These are phyloP conservation scores for Hypoxylon sp. DNA, from an alignment of 2,329 filamentous ascomycete genomes.

Conservation along the genomic window DNA sequence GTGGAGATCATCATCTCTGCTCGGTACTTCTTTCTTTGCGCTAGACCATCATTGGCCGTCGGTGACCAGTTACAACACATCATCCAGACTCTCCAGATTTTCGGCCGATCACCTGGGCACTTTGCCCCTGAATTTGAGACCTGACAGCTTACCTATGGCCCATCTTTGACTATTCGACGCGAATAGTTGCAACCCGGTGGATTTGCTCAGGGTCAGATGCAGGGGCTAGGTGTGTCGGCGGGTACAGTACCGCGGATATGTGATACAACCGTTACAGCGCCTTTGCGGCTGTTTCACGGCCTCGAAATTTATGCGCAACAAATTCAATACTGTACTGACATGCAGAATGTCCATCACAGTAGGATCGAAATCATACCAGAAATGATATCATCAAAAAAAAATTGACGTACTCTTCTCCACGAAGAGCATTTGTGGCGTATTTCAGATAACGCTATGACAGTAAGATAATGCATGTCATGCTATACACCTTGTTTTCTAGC, in stretches of 20 bases:
- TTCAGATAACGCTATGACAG: slow-evolving; percentile 10
- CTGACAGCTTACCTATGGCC: slow-evolving; percentile 13
- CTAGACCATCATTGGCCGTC: slow-evolving; percentile 17
- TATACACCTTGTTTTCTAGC: slow-evolving; percentile 20
- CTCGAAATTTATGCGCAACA: slow-evolving; percentile 39
- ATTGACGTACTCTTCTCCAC: slow-evolving; percentile 21
- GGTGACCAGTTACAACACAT: slow-evolving; percentile 17
- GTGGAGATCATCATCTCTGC: not conserved
- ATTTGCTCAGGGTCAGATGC: slow-evolving; percentile 38
- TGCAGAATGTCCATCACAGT: slow-evolving; percentile 18
- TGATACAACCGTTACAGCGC: slow-evolving; percentile 47
- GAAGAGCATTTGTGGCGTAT: slow-evolving; percentile 22
- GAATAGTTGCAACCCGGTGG: slow-evolving; percentile 32
- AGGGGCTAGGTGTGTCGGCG: slow-evolving; percentile 33
- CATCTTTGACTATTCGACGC: slow-evolving; percentile 33
- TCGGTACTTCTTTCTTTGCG: slow-evolving; percentile 10
- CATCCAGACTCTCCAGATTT: slow-evolving; percentile 37
- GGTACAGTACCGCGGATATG: slow-evolving; percentile 41
- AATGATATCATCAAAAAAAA: slow-evolving; percentile 33
- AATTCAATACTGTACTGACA: slow-evolving; percentile 16
- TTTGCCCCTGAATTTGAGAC: slow-evolving; percentile 29
- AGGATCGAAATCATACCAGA: slow-evolving; percentile 27
- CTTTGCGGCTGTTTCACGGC: slow-evolving; percentile 43
- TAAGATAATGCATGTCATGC: slow-evolving; percentile 11
- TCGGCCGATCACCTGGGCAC: slow-evolving; percentile 35